These are phyloP conservation scores for Gentiana macrophylla DNA, from an alignment of 257 asterid species.

Conservation along the genomic window DNA sequence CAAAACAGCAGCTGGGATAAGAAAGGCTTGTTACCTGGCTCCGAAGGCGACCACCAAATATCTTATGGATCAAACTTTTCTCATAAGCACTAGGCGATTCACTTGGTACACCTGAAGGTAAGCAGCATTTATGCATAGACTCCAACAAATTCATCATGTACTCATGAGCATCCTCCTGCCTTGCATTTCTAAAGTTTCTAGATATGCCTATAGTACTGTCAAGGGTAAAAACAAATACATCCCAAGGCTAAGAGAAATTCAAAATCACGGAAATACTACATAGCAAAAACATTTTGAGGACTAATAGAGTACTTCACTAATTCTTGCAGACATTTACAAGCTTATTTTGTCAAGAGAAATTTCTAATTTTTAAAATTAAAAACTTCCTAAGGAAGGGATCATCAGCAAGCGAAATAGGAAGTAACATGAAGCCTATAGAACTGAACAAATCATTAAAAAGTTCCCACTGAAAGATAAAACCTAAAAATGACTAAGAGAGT, in stretches of 20 bases:
- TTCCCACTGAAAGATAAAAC: too few species aligned
- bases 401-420: too few species aligned
- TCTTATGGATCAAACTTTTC: conserved; percentile 94
- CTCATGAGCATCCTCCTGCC: conserved; percentile 99
- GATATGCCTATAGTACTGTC: conserved; percentile 61
- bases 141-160: conserved; percentile 94
- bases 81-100: conserved; percentile 93
- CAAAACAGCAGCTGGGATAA: background rate
- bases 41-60: conserved; percentile 85
- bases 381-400: too few species aligned
- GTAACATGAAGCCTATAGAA: too few species aligned
- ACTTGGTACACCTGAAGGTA: conserved; percentile 90
- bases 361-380: background rate
- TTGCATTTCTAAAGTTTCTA: conserved; percentile 73
- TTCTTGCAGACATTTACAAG: background rate
- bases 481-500: too few species aligned
- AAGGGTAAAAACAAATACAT: conserved; percentile 27
- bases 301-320: too few species aligned
- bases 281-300: too few species aligned
- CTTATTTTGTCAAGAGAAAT: background rate
- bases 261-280: too few species aligned
- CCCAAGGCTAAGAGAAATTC: background rate
- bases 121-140: conserved; percentile 96
- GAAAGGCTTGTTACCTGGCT: conserved; percentile 58
- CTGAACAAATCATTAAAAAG: too few species aligned